phyloP scores from a whole-genome alignment of 345 rosid genomes.

The Lumnitzera littorea region DNA sequence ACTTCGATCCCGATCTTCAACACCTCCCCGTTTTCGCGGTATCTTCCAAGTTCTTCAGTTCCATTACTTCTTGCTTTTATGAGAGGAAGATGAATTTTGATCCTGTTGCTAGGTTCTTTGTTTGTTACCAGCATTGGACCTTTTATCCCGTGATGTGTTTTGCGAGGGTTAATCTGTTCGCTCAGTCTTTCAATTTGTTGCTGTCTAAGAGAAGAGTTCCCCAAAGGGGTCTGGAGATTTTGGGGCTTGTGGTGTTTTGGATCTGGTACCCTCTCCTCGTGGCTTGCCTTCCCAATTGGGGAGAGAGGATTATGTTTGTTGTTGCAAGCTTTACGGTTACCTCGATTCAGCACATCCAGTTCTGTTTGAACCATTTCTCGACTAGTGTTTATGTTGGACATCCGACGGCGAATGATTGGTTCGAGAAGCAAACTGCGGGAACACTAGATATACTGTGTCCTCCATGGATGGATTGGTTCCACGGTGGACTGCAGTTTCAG shows the following conservation, averaged over 20 bases:
- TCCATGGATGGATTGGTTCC: slow-evolving; percentile 77
- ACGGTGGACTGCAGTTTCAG: slow-evolving; percentile 77
- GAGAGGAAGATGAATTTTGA: slow-evolving; percentile 62
- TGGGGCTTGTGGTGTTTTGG: slow-evolving; percentile 73
- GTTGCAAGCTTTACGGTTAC: slow-evolving; percentile 54
- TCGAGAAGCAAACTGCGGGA: slow-evolving; percentile 82
- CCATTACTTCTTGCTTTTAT: slow-evolving; percentile 61
- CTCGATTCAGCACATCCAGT: slow-evolving; percentile 76
- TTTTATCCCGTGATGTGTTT: slow-evolving; percentile 86
- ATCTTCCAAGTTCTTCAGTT: slow-evolving; percentile 47
- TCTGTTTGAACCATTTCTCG: slow-evolving; percentile 80
- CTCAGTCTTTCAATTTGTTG: slow-evolving; percentile 59
- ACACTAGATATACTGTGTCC: slow-evolving; percentile 59
- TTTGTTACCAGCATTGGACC: slow-evolving; percentile 79
- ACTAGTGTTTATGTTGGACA: slow-evolving; percentile 68
- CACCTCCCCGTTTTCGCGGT: slow-evolving; percentile 90
- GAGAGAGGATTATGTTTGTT: slow-evolving; percentile 64
- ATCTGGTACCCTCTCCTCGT: slow-evolving; percentile 88
- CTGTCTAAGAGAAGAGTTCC: slow-evolving; percentile 57
- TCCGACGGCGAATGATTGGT: slow-evolving; percentile 83
- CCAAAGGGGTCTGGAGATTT: slow-evolving; percentile 53
- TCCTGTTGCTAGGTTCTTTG: slow-evolving; percentile 50
- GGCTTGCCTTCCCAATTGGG: slow-evolving; percentile 69
- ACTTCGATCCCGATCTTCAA: slow-evolving; percentile 88
- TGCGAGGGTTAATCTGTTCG: slow-evolving; percentile 64